Base-by-base conservation (phyloP, 2,329 filamentous ascomycete species). In the Teratosphaeria viscida region DNA sequence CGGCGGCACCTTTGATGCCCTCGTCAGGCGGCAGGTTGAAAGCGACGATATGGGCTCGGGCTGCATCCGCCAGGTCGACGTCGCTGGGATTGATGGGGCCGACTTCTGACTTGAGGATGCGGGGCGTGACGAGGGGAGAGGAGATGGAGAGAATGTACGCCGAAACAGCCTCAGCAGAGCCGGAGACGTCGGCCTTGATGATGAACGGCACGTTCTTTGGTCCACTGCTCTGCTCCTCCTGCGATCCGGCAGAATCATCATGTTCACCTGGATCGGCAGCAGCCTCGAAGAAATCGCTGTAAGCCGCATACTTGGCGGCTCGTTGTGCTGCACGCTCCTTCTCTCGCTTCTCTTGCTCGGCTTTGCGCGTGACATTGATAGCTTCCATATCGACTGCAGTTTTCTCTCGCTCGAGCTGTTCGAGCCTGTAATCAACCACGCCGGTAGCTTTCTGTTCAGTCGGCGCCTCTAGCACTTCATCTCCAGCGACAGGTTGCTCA, bases 161-260 rank as follows among this genome's bases (percentile, higher is more conserved):
- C 61, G 86, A 80, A 2, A 97, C 88, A 2, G 94, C 94, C 77
- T 99, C 94, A 0, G 92, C 91, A 0, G 92, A 97, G 43, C 94
- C 94, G 62, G 88, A 89, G 19, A 97, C 94, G 68, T 99, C 94
- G 58, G 87, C 92, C 74, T 95, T 96, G 76, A 99, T 80, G 60
- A 94, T 84, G 74, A 97, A 94, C 67, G 88, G 88, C 55, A 96
- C 81, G 16, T 81, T 76, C 61, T 80, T 77, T 14, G 81, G 79
- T 0, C 81, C 80, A 34, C 74, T 71, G 0, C 72, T 58, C 23
- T 68, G 69, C 56, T 79, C 78, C 7, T 81, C 74, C 8, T 79
- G 77, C 37, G 73, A 67, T 14, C 70, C 66, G 2, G 65, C 60
- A 8, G 19, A 7, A 2, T 66, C 62, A 29, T 75, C 75, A 27